A percentile compares a stretch with the other conserved stretches of the same genome.
These are phyloP conservation scores for Fomitopsis palustris DNA, from an alignment of 1,284 basidiomycete genomes.

Conservation along the genomic window DNA sequence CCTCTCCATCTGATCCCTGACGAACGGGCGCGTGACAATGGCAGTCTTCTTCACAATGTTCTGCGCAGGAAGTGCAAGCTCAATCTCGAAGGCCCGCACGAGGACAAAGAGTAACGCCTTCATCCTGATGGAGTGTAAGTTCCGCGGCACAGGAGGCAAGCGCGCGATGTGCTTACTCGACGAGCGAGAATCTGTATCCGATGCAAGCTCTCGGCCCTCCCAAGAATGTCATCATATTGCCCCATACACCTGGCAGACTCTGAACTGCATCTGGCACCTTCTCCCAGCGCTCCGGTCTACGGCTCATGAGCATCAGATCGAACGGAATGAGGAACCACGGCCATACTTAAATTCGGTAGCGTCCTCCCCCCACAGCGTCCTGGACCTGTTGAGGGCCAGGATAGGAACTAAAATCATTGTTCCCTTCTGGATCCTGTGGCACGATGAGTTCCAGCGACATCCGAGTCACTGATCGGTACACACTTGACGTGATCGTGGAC, in stretches of 20 bases:
- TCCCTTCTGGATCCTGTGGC: constrained; percentile 31
- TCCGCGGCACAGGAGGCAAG: not conserved
- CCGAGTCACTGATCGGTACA: not conserved
- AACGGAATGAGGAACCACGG: too few species aligned
- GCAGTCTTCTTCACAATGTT: constrained; percentile 15
- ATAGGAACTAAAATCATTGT: constrained; percentile 40
- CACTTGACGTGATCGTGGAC: constrained; percentile 23
- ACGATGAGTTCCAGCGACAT: not conserved
- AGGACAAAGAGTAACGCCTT: constrained; percentile 32
- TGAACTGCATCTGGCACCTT: constrained; percentile 38
- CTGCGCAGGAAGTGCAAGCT: constrained; percentile 40
- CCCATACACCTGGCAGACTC: constrained; percentile 53
- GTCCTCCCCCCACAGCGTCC: constrained; percentile 52
- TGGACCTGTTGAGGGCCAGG: constrained; percentile 39
- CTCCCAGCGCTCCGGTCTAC: constrained; percentile 53
- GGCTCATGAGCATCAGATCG: not conserved
- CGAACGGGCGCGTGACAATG: constrained; percentile 18
- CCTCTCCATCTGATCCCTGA: not conserved
- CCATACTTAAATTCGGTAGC: constrained; percentile 43
- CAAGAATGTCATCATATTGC: constrained; percentile 54
- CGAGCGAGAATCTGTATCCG: constrained; percentile 65
- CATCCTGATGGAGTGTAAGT: constrained; percentile 31
- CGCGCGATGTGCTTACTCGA: constrained; percentile 40
- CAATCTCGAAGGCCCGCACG: constrained; percentile 51
- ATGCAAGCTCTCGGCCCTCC: constrained; percentile 59